Evolutionary conservation across 208 protist species (phyloP).

Genomic region (Acanthamoeba divionensis): DNA sequence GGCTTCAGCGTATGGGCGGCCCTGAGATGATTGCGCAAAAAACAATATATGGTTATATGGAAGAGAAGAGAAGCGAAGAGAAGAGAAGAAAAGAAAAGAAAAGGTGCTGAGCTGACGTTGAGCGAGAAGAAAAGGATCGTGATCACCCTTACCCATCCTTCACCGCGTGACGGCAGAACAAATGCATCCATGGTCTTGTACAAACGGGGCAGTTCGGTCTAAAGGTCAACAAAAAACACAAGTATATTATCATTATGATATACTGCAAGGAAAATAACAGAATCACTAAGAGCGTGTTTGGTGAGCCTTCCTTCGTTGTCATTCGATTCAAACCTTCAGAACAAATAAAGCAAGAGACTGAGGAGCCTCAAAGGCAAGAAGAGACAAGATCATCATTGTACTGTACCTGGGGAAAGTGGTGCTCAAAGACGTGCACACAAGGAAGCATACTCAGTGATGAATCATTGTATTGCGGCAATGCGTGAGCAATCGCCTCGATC

Average conservation of each 20-base stretch:
- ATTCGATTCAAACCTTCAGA: not conserved
- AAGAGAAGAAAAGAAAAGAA: no score
- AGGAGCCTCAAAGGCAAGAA: no score
- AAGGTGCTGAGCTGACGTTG: not conserved
- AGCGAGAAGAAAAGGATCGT: not conserved
- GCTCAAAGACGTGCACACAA: no score
- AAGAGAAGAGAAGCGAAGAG: not conserved
- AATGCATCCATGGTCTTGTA: slow-evolving; percentile 84
- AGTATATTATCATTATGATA: no score
- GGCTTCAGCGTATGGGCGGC: slow-evolving; percentile 76
- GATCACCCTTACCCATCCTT: slow-evolving; percentile 71
- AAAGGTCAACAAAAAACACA: no score
- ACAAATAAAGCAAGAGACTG: not conserved
- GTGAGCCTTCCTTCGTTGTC: not conserved
- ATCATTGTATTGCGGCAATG: not conserved
- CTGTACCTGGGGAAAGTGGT: no score
- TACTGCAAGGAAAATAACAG: not conserved
- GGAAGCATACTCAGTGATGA: not conserved
- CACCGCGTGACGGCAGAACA: slow-evolving; percentile 83
- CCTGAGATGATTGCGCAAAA: not conserved
- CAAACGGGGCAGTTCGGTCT: slow-evolving; percentile 69
- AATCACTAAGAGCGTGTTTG: no score
- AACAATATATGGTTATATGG: not conserved
- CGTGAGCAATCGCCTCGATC: no score
- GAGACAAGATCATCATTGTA: no score